Evolutionary conservation across 768 basidiomycete species (phyloP), one percentile per base, ranked within the genome.

Genomic region (Paxillus involutus): DNA sequence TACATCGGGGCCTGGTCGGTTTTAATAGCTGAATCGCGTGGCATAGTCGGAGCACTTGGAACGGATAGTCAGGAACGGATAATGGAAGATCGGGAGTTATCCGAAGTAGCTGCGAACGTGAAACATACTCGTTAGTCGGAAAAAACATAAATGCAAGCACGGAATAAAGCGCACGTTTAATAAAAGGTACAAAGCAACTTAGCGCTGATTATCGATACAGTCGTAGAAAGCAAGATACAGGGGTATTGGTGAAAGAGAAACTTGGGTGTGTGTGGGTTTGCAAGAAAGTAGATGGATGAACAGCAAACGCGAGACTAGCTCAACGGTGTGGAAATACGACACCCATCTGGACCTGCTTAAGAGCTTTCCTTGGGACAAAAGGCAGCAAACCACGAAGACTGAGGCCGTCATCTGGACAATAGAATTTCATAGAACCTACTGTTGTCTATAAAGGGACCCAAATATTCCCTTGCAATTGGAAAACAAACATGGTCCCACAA

Each of bases 1-100:
- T 77, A 78, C n/a, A 53, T 59, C 0, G 58, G 63, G 21, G 57
- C 49, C n/a, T 21, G 44, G 7, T 62, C 48, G 10, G 53, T 47
- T 57, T 57, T 65, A 52, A 59, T 47, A 50, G 53, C 26, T 8
- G 61, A 43, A 44, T 47, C 47, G 47, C 47, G 59, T 53, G 59
- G 59, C 54, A 47, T 53, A 44, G 57, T 24, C 16, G 59, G 36
- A 17, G 46, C 29, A 6, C 58, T 57, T 57, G 37, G 32, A 58
- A 51, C 12, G 32, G 39, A 13, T 47, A 44, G 49, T 37, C 16
- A 51, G 26, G 33, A 26, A 43, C 40, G 19, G 9, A n/a, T n/a
- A 56, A 41, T 45, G 14, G 30, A 51, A 26, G 21, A 50, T 42
- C 42, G 32, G 56, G 57, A 37, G 49, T 49, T n/a, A 54, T 53